Conservation (phyloP, 2,329 filamentous ascomycete genomes). For the Paraconiothyrium sp. region DNA sequence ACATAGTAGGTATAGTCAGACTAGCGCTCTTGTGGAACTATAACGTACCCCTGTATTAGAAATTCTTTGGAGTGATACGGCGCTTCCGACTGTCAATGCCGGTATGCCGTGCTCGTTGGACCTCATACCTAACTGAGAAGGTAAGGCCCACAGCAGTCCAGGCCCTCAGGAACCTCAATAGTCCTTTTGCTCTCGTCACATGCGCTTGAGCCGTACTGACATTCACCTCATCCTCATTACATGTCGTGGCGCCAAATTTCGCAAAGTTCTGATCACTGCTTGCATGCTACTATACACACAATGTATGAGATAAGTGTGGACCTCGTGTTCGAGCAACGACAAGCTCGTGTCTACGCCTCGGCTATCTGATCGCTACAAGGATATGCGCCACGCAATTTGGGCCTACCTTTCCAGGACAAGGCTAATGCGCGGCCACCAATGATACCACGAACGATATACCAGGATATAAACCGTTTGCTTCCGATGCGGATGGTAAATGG, state of each 20-base stretch:
- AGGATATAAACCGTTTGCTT: too few species aligned
- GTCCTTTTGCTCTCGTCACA: not conserved
- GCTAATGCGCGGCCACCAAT: not conserved
- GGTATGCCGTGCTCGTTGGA: not conserved
- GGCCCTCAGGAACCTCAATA: not conserved
- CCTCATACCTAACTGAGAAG: not conserved
- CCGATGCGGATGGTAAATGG: not conserved
- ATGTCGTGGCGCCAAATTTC: not conserved
- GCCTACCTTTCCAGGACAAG: not conserved
- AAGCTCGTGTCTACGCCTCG: not conserved
- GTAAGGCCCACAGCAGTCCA: not conserved
- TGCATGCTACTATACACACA: not conserved
- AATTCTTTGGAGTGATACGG: not conserved
- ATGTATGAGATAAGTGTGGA: not conserved
- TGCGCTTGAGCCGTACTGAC: not conserved
- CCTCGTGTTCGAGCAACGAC: not conserved
- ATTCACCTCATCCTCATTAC: not conserved
- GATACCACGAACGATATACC: not conserved
- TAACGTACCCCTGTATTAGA: not conserved
- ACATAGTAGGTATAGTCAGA: too few species aligned
- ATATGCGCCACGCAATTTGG: not conserved
- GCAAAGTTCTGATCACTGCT: not conserved
- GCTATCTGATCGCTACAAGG: slow-evolving; percentile 3
- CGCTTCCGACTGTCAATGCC: not conserved
- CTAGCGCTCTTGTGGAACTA: too few species aligned